phyloP scores from a whole-genome alignment of 2,329 filamentous ascomycete species.

The Penicillium paneum region DNA sequence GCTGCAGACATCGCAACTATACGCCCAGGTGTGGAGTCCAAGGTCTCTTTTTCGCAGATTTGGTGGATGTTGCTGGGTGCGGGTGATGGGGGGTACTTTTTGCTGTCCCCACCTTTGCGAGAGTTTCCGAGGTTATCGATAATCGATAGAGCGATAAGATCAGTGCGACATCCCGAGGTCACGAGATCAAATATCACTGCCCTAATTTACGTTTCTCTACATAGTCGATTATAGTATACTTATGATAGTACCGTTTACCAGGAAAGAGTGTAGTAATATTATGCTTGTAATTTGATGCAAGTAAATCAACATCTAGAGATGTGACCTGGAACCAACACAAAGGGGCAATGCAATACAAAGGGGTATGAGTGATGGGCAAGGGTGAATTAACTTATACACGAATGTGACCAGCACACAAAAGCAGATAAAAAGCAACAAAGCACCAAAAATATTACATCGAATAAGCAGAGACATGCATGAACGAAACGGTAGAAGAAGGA shows the following conservation, averaged over 20 bases:
- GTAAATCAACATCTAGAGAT: constrained; percentile 16
- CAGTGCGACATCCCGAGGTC: neutral
- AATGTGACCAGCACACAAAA: constrained; percentile 42
- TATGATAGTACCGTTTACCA: neutral
- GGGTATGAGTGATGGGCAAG: constrained; percentile 35
- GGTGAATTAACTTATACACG: constrained; percentile 38
- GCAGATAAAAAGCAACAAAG: constrained; percentile 11
- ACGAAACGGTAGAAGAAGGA: constrained; percentile 19
- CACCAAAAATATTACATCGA: constrained; percentile 33
- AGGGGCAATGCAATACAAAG: constrained; percentile 29
- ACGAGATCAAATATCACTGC: neutral
- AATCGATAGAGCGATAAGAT: constrained; percentile 3
- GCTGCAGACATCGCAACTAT: constrained; percentile 29
- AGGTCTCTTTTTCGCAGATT: constrained; percentile 1
- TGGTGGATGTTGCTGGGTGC: constrained; percentile 1
- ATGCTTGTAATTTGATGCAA: constrained; percentile 21
- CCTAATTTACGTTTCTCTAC: neutral
- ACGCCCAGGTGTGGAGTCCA: neutral
- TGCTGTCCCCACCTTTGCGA: constrained; percentile 6
- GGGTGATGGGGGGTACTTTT: constrained; percentile 9
- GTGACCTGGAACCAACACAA: constrained; percentile 24
- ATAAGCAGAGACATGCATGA: constrained; percentile 24
- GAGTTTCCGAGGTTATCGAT: constrained; percentile 2
- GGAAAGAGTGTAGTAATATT: constrained; percentile 4
- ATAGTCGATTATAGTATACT: neutral